Conservation (phyloP, 305 asterid genomes). For the Euphrasia arctica region DNA sequence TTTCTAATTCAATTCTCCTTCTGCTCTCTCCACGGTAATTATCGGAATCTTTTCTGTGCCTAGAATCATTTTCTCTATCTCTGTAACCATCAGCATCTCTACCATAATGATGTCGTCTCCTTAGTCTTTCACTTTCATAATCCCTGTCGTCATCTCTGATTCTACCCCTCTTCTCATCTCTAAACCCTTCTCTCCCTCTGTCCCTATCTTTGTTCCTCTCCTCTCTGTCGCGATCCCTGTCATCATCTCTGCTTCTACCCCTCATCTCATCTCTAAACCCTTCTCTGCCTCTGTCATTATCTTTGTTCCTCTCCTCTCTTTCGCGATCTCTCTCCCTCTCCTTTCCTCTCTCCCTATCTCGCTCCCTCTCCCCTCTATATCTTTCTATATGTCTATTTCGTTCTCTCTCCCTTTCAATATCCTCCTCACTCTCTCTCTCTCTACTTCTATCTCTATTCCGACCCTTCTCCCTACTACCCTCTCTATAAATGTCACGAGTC, state of each 20-base stretch:
- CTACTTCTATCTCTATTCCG: conserved; percentile 37
- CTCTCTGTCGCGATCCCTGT: conserved; percentile 34
- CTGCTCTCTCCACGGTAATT: conserved; percentile 40
- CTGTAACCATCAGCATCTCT: conserved; percentile 41
- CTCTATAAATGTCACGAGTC: conserved; percentile 43
- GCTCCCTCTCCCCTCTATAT: conserved; percentile 36
- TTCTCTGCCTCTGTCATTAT: too few relatives aligned
- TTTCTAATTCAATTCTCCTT: conserved; percentile 36
- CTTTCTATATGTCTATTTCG: conserved; percentile 35
- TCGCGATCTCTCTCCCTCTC: conserved; percentile 32
- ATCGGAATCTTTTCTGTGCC: conserved; percentile 55
- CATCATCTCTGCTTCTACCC: conserved; percentile 35
- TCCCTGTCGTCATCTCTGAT: conserved; percentile 49
- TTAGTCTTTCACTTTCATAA: conserved; percentile 43
- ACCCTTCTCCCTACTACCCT: conserved; percentile 23
- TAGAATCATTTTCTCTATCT: conserved; percentile 46
- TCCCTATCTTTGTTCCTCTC: conserved; percentile 38
- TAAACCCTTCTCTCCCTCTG: conserved; percentile 41
- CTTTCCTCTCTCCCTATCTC: conserved; percentile 34
- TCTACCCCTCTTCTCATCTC: conserved; percentile 53
- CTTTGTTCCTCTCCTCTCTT: conserved; percentile 28
- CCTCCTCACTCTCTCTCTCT: conserved; percentile 37
- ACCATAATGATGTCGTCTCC: conserved; percentile 44
- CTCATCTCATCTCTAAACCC: too few relatives aligned
- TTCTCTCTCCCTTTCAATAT: conserved; percentile 32